Conservation (phyloP, 169 alveolate genomes). For the Eimeria acervulina region DNA sequence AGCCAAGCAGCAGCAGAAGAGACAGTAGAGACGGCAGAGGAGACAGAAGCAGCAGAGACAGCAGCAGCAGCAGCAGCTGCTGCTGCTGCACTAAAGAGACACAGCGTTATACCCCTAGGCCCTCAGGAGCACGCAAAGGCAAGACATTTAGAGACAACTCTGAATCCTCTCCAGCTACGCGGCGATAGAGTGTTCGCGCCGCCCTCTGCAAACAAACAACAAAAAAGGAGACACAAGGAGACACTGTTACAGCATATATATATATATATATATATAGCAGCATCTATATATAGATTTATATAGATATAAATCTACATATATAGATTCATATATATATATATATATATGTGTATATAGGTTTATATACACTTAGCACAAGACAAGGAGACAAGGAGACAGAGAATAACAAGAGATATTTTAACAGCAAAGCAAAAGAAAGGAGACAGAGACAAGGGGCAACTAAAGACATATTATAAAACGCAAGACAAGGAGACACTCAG, state of each 20-base stretch:
- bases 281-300: too few species aligned
- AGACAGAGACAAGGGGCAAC: neutral
- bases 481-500: neutral
- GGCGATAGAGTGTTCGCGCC: slow-evolving; percentile 42
- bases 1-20: too few species aligned
- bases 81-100: neutral
- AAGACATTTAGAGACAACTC: slow-evolving; percentile 31
- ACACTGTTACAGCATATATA: neutral
- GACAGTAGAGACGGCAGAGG: neutral
- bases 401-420: too few species aligned
- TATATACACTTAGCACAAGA: too few species aligned
- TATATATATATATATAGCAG: too few species aligned
- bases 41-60: neutral
- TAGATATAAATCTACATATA: too few species aligned
- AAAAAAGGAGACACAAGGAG: neutral
- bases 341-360: too few species aligned
- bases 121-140: slow-evolving; percentile 35
- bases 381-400: too few species aligned
- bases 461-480: too few species aligned
- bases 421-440: too few species aligned
- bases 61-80: neutral
- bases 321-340: too few species aligned
- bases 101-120: neutral
- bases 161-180: slow-evolving; percentile 59
- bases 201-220: slow-evolving; percentile 32